phyloP scores from a whole-genome alignment of 208 protist species.

The Wallacemonas sp. region DNA sequence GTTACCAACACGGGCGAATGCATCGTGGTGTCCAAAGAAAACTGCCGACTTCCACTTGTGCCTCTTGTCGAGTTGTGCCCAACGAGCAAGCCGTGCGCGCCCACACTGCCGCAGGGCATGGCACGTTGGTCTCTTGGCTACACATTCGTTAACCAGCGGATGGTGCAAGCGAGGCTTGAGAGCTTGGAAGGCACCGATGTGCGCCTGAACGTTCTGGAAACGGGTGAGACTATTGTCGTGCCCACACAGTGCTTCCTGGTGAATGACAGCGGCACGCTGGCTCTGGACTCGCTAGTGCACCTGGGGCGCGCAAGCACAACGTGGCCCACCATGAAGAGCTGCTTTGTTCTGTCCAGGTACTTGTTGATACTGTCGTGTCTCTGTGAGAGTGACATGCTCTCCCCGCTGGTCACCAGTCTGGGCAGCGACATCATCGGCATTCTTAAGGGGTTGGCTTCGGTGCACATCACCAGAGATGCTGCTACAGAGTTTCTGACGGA shows the following conservation, averaged over 20 bases:
- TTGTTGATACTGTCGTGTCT: slow-evolving; percentile 82
- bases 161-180: slow-evolving; percentile 59
- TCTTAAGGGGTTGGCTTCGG: slow-evolving; percentile 62
- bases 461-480: slow-evolving; percentile 73
- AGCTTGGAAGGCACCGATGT: slow-evolving; percentile 20
- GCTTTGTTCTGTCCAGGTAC: slow-evolving; percentile 84
- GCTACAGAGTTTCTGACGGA: slow-evolving; percentile 72
- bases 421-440: slow-evolving; percentile 49
- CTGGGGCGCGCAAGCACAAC: slow-evolving; percentile 21
- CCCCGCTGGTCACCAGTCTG: slow-evolving; percentile 55
- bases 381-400: slow-evolving; percentile 74
- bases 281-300: slow-evolving; percentile 54
- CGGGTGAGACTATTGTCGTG: slow-evolving; percentile 26
- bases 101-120: not conserved
- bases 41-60: slow-evolving; percentile 74
- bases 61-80: slow-evolving; percentile 20
- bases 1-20: slow-evolving; percentile 17
- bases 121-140: slow-evolving; percentile 45
- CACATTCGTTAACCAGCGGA: slow-evolving; percentile 55
- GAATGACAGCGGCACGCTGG: slow-evolving; percentile 39
- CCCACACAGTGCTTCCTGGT: slow-evolving; percentile 52
- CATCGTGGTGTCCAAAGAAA: slow-evolving; percentile 57
- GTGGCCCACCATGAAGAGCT: slow-evolving; percentile 60
- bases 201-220: slow-evolving; percentile 32
- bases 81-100: not conserved